phyloP scores from a whole-genome alignment of 1,139 yeast genomes.

The Yamadazyma blattariae region DNA sequence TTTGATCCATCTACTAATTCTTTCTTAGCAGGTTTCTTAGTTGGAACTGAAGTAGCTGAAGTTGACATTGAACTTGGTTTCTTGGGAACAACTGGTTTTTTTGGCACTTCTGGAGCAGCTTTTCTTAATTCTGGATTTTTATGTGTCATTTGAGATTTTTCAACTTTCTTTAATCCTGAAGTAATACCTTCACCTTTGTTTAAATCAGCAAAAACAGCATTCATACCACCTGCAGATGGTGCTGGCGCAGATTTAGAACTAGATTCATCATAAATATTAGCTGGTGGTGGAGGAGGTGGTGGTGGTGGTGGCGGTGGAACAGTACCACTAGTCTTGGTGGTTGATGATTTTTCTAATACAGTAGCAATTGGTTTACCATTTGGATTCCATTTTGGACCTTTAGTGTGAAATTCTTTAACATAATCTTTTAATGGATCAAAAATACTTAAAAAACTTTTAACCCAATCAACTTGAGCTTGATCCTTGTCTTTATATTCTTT shows the following conservation, averaged over 20 bases:
- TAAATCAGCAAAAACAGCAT: constrained; percentile 89
- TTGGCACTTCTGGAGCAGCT: constrained; percentile 36
- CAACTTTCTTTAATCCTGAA: constrained; percentile 85
- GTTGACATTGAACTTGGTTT: constrained; percentile 64
- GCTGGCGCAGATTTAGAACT: constrained; percentile 20
- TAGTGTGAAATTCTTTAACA: constrained; percentile 73
- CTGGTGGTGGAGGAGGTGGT: constrained; percentile 72
- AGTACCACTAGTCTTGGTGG: constrained; percentile 22
- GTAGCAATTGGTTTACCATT: constrained; percentile 47
- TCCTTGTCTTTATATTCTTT: constrained; percentile 79
- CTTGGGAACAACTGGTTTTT: constrained; percentile 64
- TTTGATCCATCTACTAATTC: constrained; percentile 79
- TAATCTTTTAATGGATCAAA: constrained; percentile 70
- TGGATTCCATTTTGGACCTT: constrained; percentile 79
- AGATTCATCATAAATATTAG: constrained; percentile 51
- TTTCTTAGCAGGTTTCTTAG: constrained; percentile 63
- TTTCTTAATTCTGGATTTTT: constrained; percentile 82
- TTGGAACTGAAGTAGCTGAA: constrained; percentile 20
- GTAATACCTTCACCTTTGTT: constrained; percentile 85
- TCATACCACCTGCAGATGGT: constrained; percentile 54
- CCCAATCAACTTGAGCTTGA: constrained; percentile 75
- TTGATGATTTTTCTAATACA: constrained; percentile 19
- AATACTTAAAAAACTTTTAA: constrained; percentile 55
- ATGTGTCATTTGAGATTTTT: constrained; percentile 90
- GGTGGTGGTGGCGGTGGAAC: constrained; percentile 57